phyloP scores from a whole-genome alignment of 2,329 filamentous ascomycete species.

The Apiospora sp. region DNA sequence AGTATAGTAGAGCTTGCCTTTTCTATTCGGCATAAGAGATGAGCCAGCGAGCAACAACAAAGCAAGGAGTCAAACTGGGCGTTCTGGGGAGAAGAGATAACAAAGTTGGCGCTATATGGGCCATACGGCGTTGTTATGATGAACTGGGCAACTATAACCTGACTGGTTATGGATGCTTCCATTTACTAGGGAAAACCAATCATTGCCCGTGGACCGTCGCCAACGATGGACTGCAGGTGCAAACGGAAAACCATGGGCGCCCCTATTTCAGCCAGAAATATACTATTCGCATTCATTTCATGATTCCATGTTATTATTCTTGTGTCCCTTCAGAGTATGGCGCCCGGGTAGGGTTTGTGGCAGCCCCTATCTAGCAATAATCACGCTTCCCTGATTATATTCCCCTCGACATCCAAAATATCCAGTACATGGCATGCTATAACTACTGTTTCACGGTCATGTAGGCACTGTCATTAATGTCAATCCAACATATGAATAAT shows the following conservation, averaged over 20 bases:
- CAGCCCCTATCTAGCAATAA: not conserved
- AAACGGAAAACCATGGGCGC: not conserved
- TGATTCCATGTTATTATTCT: not conserved
- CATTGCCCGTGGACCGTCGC: not conserved
- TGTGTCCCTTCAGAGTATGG: not conserved
- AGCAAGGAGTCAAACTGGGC: not conserved
- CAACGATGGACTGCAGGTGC: not conserved
- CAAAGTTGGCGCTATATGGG: not conserved
- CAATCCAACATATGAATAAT: not conserved
- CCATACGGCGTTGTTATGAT: not conserved
- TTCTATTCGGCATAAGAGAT: not conserved
- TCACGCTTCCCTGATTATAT: not conserved
- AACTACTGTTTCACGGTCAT: not conserved
- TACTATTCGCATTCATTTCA: not conserved
- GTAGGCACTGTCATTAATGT: no score
- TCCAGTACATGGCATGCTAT: not conserved
- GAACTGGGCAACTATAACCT: not conserved
- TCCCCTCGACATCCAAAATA: not conserved
- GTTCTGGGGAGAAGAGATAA: not conserved
- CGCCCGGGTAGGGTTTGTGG: not conserved
- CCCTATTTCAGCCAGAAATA: not conserved
- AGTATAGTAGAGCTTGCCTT: not conserved
- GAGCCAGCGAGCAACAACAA: not conserved
- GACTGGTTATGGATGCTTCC: not conserved
- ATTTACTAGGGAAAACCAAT: not conserved